A percentile compares a stretch with the other conserved stretches of the same genome.
Evolutionary conservation across 2,329 filamentous ascomycete species (phyloP).

Genomic region (Cytospora leucostoma): DNA sequence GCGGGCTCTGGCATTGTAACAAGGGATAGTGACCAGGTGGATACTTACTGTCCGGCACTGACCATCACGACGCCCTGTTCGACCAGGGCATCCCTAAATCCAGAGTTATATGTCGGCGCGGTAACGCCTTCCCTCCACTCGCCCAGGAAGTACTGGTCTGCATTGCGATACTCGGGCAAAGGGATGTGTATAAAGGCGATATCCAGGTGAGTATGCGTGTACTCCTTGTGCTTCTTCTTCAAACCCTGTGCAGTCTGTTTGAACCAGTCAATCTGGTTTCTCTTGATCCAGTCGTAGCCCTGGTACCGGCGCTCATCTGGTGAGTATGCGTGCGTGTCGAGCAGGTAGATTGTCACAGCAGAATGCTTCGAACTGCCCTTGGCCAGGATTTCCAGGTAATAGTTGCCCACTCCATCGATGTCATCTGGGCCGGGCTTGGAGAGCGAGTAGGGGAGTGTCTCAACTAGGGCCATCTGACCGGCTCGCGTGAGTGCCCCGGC

Average conservation of each 20-base stretch:
- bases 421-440: constrained; percentile 80
- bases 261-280: constrained; percentile 94
- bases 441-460: constrained; percentile 85
- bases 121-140: constrained; percentile 82
- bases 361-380: constrained; percentile 80
- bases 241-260: constrained; percentile 72
- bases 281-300: constrained; percentile 98
- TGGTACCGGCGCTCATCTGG: constrained; percentile 83
- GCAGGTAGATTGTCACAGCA: constrained; percentile 88
- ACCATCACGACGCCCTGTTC: constrained; percentile 84
- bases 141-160: constrained; percentile 63
- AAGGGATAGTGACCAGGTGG: background rate
- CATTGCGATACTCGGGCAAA: constrained; percentile 78
- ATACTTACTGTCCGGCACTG: constrained; percentile 80
- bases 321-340: constrained; percentile 91
- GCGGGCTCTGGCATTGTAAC: constrained; percentile 7
- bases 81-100: constrained; percentile 88
- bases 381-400: constrained; percentile 86
- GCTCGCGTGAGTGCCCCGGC: constrained; percentile 60
- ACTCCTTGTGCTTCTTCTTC: constrained; percentile 77
- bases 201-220: constrained; percentile 91
- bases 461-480: constrained; percentile 81
- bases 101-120: constrained; percentile 84
- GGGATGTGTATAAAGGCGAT: constrained; percentile 98
- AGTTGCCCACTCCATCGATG: constrained; percentile 91